Conservation (phyloP, 768 basidiomycete species). For the Trametes sanguinea region DNA sequence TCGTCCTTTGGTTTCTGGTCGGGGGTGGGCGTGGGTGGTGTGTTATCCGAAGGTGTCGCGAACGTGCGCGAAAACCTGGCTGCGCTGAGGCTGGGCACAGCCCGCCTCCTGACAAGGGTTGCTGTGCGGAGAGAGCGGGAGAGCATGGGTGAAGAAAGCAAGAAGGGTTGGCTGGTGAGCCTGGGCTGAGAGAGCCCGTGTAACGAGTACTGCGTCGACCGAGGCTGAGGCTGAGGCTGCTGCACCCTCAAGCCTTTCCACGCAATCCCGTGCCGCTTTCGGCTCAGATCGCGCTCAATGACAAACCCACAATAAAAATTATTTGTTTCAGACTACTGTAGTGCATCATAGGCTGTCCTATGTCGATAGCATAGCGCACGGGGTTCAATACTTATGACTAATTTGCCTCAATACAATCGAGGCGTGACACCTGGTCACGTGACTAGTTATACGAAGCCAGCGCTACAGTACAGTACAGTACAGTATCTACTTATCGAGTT, state of each 20-base stretch:
- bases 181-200: constrained; percentile 8
- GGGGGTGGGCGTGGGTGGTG: constrained; percentile 27
- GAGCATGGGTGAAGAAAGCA: constrained; percentile 50
- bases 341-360: too few species aligned
- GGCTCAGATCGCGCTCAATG: constrained; percentile 12
- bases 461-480: too few species aligned
- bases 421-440: too few species aligned
- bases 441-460: too few species aligned
- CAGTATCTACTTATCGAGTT: too few species aligned
- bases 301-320: constrained; percentile 18
- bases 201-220: too few species aligned
- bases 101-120: constrained; percentile 45
- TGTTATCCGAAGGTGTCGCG: constrained; percentile 48
- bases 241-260: too few species aligned
- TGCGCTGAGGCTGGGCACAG: constrained; percentile 35
- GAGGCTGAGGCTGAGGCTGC: too few species aligned
- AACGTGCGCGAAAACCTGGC: constrained; percentile 42
- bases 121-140: constrained; percentile 57
- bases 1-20: constrained; percentile 31
- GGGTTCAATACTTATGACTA: too few species aligned
- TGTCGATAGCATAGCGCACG: too few species aligned
- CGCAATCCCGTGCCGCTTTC: constrained; percentile 7
- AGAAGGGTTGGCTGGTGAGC: not conserved
- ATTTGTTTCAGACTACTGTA: too few species aligned
- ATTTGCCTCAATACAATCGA: too few species aligned